Evolutionary conservation across 1,284 basidiomycete species (phyloP).

Genomic region (Anthracocystis panici-leucophaei): DNA sequence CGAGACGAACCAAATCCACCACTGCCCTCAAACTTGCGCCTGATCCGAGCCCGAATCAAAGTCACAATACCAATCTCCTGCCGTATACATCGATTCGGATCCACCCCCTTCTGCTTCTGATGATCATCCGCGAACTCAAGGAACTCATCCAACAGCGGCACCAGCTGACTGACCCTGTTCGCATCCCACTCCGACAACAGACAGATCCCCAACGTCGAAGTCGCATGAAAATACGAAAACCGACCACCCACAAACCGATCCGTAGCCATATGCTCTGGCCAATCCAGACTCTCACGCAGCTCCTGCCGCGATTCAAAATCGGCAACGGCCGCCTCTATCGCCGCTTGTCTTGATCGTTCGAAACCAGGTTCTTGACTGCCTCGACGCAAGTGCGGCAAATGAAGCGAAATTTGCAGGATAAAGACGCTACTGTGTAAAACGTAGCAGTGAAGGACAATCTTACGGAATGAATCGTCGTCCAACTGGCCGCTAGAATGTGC

Average conservation of each 20-base stretch:
- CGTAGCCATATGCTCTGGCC: slow-evolving; percentile 21
- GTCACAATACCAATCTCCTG: slow-evolving; percentile 39
- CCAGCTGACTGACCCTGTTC: background rate
- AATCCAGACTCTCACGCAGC: slow-evolving; percentile 6
- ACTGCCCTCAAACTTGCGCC: slow-evolving; percentile 12
- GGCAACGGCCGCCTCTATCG: slow-evolving; percentile 16
- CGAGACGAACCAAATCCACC: no score
- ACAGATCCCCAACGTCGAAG: slow-evolving; percentile 24
- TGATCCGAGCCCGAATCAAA: slow-evolving; percentile 19
- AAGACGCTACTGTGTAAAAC: slow-evolving; percentile 19
- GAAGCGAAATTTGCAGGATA: slow-evolving; percentile 22
- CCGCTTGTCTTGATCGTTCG: slow-evolving; percentile 16
- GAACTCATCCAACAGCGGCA: slow-evolving; percentile 24
- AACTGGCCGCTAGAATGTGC: background rate
- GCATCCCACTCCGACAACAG: slow-evolving; percentile 21
- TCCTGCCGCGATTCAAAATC: slow-evolving; percentile 12
- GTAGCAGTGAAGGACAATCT: slow-evolving; percentile 21
- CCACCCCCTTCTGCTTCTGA: slow-evolving; percentile 23
- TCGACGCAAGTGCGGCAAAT: slow-evolving; percentile 26
- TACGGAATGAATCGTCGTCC: slow-evolving; percentile 9
- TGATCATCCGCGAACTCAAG: slow-evolving; percentile 10
- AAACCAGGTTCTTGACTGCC: slow-evolving; percentile 16
- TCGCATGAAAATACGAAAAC: slow-evolving; percentile 41
- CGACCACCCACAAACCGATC: slow-evolving; percentile 25
- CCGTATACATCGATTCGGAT: slow-evolving; percentile 29